A percentile compares a stretch with the other conserved stretches of the same genome.
Conservation (phyloP, 2,329 filamentous ascomycete species). For the Aspergillus neotritici region DNA sequence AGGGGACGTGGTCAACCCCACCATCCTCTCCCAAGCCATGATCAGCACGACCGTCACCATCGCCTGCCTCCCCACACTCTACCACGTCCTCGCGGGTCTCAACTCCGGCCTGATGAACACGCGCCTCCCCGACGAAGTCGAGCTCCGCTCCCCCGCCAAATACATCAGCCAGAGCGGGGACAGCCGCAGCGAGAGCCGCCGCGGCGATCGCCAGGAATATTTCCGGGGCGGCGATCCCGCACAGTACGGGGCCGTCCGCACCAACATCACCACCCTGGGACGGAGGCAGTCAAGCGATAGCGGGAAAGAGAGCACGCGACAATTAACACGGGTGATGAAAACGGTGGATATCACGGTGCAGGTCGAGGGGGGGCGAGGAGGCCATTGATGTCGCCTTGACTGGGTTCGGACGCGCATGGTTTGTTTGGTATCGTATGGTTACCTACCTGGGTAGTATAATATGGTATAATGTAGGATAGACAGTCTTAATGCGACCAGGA, state of each 20-base stretch:
- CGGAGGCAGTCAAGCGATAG: constrained; percentile 4
- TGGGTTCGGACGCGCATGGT: too few relatives aligned
- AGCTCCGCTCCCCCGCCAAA: constrained; percentile 9
- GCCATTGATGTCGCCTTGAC: too few relatives aligned
- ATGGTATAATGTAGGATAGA: too few relatives aligned
- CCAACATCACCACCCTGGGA: too few relatives aligned
- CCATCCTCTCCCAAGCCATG: constrained; percentile 18
- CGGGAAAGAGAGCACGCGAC: constrained; percentile 13
- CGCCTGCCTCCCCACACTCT: constrained; percentile 22
- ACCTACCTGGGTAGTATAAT: too few relatives aligned
- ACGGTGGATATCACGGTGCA: constrained; percentile 18
- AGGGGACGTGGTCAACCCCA: constrained; percentile 16
- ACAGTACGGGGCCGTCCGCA: neutral
- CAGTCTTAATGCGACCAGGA: too few relatives aligned
- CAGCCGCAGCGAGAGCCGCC: constrained; percentile 2
- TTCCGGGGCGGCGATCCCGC: constrained; percentile 1
- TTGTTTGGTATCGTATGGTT: too few relatives aligned
- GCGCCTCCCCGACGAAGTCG: constrained; percentile 10
- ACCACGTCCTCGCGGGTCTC: constrained; percentile 22
- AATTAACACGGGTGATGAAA: constrained; percentile 14
- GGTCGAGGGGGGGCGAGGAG: constrained; percentile 5
- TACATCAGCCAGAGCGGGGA: constrained; percentile 9
- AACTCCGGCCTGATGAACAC: constrained; percentile 19
- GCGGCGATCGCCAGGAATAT: neutral
- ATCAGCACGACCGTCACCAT: constrained; percentile 20